These are phyloP conservation scores for Lactarius sanguifluus DNA, from an alignment of 768 basidiomycete genomes.

Conservation along the genomic window DNA sequence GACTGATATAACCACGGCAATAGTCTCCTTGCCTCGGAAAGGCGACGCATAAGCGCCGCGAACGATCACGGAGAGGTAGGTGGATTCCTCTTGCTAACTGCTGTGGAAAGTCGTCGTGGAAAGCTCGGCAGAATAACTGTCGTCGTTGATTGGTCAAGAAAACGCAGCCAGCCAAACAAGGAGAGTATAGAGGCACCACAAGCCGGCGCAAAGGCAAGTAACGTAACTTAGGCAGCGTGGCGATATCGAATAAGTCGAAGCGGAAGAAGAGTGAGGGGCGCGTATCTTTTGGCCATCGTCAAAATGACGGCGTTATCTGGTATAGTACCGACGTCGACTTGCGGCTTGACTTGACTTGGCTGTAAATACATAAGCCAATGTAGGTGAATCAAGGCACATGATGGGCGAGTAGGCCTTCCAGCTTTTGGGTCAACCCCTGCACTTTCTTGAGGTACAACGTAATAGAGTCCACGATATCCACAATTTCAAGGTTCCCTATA, in stretches of 20 bases:
- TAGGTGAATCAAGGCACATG: constrained; percentile 4
- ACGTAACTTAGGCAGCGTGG: neutral
- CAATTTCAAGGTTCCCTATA: constrained; percentile 13
- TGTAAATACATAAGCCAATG: neutral
- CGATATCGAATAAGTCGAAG: neutral
- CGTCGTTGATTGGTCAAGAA: neutral
- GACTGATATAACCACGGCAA: neutral
- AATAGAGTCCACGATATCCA: constrained; percentile 19
- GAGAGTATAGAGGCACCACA: neutral
- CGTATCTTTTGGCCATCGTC: neutral
- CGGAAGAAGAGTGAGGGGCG: neutral
- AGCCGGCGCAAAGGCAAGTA: neutral
- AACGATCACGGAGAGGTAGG: neutral
- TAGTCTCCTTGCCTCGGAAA: neutral
- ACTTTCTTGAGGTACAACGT: constrained; percentile 23
- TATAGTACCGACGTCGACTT: too few relatives aligned
- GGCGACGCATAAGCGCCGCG: neutral
- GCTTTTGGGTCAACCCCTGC: constrained; percentile 10
- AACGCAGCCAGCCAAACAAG: neutral
- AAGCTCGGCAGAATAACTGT: neutral
- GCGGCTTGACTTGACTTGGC: neutral
- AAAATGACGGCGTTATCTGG: neutral
- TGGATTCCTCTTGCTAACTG: neutral
- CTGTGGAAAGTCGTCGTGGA: neutral
- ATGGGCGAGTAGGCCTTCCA: constrained; percentile 5